phyloP scores from a whole-genome alignment of 2,329 filamentous ascomycete genomes.

The Fusarium temperatum region DNA sequence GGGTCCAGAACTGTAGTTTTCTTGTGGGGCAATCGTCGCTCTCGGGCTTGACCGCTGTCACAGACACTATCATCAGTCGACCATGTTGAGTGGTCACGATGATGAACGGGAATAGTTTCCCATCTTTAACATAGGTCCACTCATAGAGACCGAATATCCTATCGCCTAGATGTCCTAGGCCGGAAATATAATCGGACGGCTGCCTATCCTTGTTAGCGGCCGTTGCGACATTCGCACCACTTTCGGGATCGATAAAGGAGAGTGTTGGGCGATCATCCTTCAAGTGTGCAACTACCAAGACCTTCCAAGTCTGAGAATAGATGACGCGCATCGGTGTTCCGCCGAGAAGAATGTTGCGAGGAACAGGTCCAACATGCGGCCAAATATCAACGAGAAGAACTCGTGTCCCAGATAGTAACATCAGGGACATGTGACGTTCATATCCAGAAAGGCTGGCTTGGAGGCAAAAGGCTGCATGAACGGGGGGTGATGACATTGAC shows the following conservation, averaged over 20 bases:
- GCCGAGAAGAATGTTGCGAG: conserved; percentile 57
- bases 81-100: conserved; percentile 67
- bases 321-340: conserved; percentile 63
- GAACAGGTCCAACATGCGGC: conserved; percentile 55
- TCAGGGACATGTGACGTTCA: conserved; percentile 53
- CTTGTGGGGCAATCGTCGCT: conserved; percentile 20
- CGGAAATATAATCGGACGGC: conserved; percentile 59
- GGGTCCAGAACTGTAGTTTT: conserved; percentile 61
- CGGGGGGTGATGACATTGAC: conserved; percentile 55
- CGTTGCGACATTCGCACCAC: conserved; percentile 60
- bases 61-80: conserved; percentile 64
- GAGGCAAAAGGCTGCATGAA: conserved; percentile 59
- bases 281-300: conserved; percentile 62
- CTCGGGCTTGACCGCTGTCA: conserved; percentile 44
- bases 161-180: conserved; percentile 66
- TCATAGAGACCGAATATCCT: conserved; percentile 69
- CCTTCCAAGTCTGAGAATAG: conserved; percentile 63
- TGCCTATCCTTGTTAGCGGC: conserved; percentile 55
- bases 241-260: conserved; percentile 65
- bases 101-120: conserved; percentile 69
- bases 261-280: conserved; percentile 57
- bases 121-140: conserved; percentile 68
- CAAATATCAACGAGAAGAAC: conserved; percentile 65
- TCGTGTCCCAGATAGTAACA: conserved; percentile 60
- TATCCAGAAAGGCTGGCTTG: conserved; percentile 50